Evolutionary conservation across 2,329 filamentous ascomycete species (phyloP), one percentile per base, ranked within the genome.

Genomic region (Cytospora chrysosperma): DNA sequence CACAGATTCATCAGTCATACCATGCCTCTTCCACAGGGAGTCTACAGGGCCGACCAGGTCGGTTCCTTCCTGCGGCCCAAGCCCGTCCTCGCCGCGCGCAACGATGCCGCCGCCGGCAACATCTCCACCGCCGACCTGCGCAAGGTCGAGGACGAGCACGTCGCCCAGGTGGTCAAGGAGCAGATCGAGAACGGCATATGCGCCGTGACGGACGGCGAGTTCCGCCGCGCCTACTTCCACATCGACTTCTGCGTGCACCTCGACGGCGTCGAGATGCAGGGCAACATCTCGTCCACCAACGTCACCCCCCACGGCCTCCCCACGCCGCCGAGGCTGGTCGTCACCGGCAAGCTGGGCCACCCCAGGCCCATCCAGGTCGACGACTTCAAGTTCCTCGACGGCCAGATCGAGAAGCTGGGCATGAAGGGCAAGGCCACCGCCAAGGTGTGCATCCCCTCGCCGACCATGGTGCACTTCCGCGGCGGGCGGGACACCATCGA

Each of bases 401-500:
- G 75, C 32, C 76, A 77, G 52, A 81, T 84, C 71, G 72, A 71
- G 27, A 69, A 71, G 62, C 68, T 70, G 49, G 68, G 68, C 54
- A 61, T 68, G 30, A 74, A 73, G 57, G 74, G 71, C 59, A 73
- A 73, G 59, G 72, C 71, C 53, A 81, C 75, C 2, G 77, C 80
- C 49, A 86, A 86, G 72, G 82, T 85, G 34, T 83, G 81, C 76
- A 85, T 86, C 65, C 83, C 83, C 4, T 79, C 75, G 49, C 83
- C 83, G 15, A 85, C 83, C n/a, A 85, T 85, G 83, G 79, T 85
- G 57, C 83, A 85, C 71, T 85, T 86, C 78, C 80, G 83, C 63
- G 82, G 82, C 65, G 81, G 79, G 13, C 77, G 82, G 34, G 81
- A 83, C 26, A 77, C 77, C 68, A 85, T 85, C 71, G 78, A 81